These are phyloP conservation scores for Curvularia sp. DNA, from an alignment of 2,329 filamentous ascomycete species.

Conservation along the genomic window DNA sequence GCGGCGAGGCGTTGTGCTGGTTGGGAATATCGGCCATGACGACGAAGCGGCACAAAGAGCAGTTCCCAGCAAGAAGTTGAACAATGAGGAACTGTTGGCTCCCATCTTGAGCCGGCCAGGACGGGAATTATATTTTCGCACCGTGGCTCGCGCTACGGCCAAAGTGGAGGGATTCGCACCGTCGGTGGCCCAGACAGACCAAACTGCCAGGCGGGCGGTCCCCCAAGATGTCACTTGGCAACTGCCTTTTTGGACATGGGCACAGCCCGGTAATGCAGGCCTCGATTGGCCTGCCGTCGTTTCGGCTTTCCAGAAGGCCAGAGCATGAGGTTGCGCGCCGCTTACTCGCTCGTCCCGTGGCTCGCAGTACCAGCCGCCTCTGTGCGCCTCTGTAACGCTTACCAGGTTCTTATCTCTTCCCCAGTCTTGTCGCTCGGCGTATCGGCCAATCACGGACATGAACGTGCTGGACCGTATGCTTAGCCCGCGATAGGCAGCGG, in stretches of 20 bases:
- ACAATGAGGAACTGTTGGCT: constrained; percentile 38
- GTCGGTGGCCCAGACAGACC: constrained; percentile 36
- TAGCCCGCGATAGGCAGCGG: constrained; percentile 48
- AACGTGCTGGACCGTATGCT: constrained; percentile 24
- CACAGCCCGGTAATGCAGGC: constrained; percentile 17
- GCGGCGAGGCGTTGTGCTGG: constrained; percentile 46
- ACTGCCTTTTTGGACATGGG: constrained; percentile 47
- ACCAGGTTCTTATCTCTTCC: constrained; percentile 44
- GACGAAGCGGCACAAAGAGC: constrained; percentile 36
- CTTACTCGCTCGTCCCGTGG: constrained; percentile 31
- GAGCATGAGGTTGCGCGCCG: constrained; percentile 22
- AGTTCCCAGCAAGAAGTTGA: constrained; percentile 37
- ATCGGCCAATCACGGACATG: constrained; percentile 26
- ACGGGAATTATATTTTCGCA: constrained; percentile 46
- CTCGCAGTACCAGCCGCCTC: constrained; percentile 24
- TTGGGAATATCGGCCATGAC: constrained; percentile 45
- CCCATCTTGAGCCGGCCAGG: constrained; percentile 21
- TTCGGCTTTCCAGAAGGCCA: constrained; percentile 36
- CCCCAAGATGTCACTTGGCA: constrained; percentile 39
- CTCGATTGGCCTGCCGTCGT: constrained; percentile 44
- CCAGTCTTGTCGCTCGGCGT: constrained; percentile 31
- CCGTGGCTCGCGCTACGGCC: constrained; percentile 37
- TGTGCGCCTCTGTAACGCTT: constrained; percentile 33
- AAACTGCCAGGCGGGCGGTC: constrained; percentile 29
- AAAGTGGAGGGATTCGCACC: constrained; percentile 38